phyloP scores from a whole-genome alignment of 768 basidiomycete genomes.

The Tricholoma terreum region DNA sequence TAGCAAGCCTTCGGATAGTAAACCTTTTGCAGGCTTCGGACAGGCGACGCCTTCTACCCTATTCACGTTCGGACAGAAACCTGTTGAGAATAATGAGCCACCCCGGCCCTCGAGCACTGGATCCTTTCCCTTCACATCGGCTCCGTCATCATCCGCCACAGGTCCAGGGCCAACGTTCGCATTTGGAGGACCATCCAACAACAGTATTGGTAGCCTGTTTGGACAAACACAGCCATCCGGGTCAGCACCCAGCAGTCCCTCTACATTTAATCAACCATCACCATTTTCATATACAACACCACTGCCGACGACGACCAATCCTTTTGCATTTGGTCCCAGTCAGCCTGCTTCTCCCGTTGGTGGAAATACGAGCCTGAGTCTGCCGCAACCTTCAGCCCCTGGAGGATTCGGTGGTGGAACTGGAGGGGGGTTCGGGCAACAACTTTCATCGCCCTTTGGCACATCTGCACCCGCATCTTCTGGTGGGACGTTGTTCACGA shows the following conservation, averaged over 20 bases:
- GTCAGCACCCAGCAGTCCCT: conserved; percentile 58
- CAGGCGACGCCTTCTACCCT: conserved; percentile 33
- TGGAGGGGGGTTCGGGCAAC: conserved; percentile 35
- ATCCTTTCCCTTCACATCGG: conserved; percentile 48
- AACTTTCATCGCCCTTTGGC: conserved; percentile 45
- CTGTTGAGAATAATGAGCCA: conserved; percentile 32
- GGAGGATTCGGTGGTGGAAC: conserved; percentile 39
- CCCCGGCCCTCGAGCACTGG: conserved; percentile 38
- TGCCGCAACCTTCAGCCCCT: conserved; percentile 36
- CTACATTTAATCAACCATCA: conserved; percentile 48
- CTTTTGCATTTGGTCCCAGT: conserved; percentile 53
- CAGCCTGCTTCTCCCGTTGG: conserved; percentile 60
- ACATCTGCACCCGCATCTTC: conserved; percentile 36
- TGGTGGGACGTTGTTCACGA: conserved; percentile 51
- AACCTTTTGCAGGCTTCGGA: conserved; percentile 49
- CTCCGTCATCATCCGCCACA: conserved; percentile 35
- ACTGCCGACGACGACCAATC: conserved; percentile 29
- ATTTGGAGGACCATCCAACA: conserved; percentile 39
- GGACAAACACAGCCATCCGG: conserved; percentile 34
- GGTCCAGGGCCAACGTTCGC: conserved; percentile 40
- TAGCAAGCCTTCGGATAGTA: conserved; percentile 42
- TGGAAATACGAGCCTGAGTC: conserved; percentile 29
- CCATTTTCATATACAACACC: conserved; percentile 47
- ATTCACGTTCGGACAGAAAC: conserved; percentile 48
- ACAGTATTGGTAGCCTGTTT: conserved; percentile 36